phyloP scores from a whole-genome alignment of 148 eudicot species.

The Chenopodium formosanum region DNA sequence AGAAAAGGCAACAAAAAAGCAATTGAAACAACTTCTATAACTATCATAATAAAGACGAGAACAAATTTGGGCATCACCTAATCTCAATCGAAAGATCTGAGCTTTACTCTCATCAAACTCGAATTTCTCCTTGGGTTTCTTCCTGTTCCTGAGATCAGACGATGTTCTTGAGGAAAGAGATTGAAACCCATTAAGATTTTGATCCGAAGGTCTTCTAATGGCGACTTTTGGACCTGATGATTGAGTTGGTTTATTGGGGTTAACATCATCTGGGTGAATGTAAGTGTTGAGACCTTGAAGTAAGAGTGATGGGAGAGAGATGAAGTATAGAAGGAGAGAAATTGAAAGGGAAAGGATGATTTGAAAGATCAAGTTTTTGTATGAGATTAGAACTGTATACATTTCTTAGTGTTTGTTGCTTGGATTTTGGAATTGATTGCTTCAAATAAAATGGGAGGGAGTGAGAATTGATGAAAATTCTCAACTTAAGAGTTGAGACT shows the following conservation, averaged over 20 bases:
- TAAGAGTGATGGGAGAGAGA: conserved; percentile 54
- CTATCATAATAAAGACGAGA: conserved; percentile 61
- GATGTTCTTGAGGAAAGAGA: background rate
- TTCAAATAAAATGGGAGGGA: background rate
- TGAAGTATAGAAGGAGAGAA: conserved; percentile 49
- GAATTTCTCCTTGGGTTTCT: conserved; percentile 56
- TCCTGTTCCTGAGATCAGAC: conserved; percentile 64
- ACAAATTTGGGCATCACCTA: conserved; percentile 70
- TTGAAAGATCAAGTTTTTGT: conserved; percentile 60
- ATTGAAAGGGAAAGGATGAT: conserved; percentile 49
- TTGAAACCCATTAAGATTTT: conserved; percentile 39
- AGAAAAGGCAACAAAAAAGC: conserved; percentile 36
- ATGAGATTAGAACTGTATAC: conserved; percentile 31
- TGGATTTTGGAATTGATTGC: background rate
- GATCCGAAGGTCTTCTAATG: conserved; percentile 66
- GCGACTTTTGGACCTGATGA: conserved; percentile 54
- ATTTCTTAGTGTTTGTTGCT: conserved; percentile 11
- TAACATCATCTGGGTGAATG: conserved; percentile 94
- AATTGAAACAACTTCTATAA: conserved; percentile 51
- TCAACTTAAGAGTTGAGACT: too few relatives aligned
- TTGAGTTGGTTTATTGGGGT: conserved; percentile 40
- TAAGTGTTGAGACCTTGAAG: conserved; percentile 83
- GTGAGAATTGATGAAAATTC: too few relatives aligned
- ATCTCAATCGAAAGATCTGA: conserved; percentile 89
- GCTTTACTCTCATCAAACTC: conserved; percentile 95